phyloP scores from a whole-genome alignment of 306 rosid genomes.

The peach (Prunus persica) region DNA sequence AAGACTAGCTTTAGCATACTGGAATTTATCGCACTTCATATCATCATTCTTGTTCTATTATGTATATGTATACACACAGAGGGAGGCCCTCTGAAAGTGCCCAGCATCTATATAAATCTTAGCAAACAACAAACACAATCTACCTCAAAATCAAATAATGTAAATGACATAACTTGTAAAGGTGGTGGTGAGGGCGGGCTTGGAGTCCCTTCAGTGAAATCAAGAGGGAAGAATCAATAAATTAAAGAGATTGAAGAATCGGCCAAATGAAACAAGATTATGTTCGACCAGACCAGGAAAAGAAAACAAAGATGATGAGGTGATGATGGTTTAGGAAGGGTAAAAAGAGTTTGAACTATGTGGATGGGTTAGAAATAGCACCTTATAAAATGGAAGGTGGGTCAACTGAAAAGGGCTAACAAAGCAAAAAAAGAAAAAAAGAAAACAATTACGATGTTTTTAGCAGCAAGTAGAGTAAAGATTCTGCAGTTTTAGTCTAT shows the following conservation, averaged over 20 bases:
- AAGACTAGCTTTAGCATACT: neutral
- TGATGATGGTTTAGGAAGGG: no score
- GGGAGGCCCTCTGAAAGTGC: neutral
- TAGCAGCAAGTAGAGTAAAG: neutral
- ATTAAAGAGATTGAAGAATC: neutral
- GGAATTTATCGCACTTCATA: neutral
- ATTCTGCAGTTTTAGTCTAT: neutral
- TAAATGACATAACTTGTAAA: neutral
- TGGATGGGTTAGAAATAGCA: no score
- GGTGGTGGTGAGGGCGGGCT: no score
- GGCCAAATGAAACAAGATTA: neutral
- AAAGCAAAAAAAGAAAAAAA: neutral
- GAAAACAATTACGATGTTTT: neutral
- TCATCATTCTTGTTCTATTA: neutral
- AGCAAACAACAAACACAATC: neutral
- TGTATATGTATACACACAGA: neutral
- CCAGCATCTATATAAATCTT: neutral
- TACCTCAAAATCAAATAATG: neutral
- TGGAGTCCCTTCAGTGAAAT: neutral
- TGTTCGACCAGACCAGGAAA: no score
- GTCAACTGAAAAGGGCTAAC: neutral
- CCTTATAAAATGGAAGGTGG: neutral
- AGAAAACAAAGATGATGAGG: no score
- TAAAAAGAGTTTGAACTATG: no score
- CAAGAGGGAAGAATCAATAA: neutral